Base-by-base conservation (phyloP, 2,329 filamentous ascomycete genomes). In the Xylaria sp. region DNA sequence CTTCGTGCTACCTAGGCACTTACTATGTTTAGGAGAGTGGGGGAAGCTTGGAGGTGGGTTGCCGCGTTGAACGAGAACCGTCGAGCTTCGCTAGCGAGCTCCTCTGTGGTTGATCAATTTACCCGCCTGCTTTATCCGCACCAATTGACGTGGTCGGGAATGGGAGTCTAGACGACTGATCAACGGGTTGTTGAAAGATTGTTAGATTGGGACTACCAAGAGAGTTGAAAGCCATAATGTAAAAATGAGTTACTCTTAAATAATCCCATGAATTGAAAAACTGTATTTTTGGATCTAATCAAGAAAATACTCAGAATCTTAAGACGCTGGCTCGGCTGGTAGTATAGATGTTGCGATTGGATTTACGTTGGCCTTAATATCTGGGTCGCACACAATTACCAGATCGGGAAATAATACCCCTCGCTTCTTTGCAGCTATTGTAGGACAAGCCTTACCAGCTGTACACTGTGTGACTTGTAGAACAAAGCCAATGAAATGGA, bases 91-190 rank as follows among this genome's bases (percentile, higher is more conserved):
- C 52, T 62, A 59, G 58, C 23, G 23, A 25, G 23, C 23, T 25
- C 23, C 59, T 52, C 52, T 63, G 65, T 65, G 69, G 68, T 31
- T 57, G 41, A n/a, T 28, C 37, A 39, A 44, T 71, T 71, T 71
- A 71, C 50, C 69, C 69, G 69, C 46, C 41, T 50, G 20, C 15
- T 71, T 71, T 71, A 71, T 28, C 69, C 69, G 69, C 66, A 54
- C 69, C 69, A 71, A 69, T 71, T 3, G 59, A 69, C 34, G 52
- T 20, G 13, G 62, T 59, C 52, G 39, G 15, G 55, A 65, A 59
- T 59, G 44, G 48, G 18, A 31, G 48, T 37, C 56, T 23, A 50
- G 50, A 37, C 6, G 34, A 4, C 13, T 18, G n/a, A 48, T 7
- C n/a, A 20, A 1, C 15, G 20, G 8, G 52, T 46, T 39, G 51